Percentiles rank a stretch among this genome's conserved stretches.
phyloP scores from a whole-genome alignment of 495 filamentous ascomycete genomes.

The Penicillium odoratum region DNA sequence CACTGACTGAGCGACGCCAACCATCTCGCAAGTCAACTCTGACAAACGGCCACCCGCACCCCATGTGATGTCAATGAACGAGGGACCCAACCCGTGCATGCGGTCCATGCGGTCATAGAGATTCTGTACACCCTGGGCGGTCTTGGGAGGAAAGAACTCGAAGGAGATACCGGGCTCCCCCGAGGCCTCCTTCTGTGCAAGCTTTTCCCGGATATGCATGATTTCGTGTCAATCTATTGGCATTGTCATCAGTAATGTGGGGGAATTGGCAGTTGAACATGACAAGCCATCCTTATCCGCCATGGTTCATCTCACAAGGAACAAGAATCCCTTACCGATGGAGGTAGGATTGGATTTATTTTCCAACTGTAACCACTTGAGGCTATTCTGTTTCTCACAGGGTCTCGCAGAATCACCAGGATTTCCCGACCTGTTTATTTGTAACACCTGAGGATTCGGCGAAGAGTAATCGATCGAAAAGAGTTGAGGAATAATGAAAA shows the following conservation, averaged over 20 bases:
- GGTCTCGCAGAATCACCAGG: constrained; percentile 22
- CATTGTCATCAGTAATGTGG: constrained; percentile 11
- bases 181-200: constrained; percentile 75
- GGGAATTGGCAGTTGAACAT: neutral
- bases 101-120: constrained; percentile 99
- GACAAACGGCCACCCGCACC: constrained; percentile 91
- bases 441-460: constrained; percentile 7
- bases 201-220: constrained; percentile 92
- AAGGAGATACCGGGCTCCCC: constrained; percentile 90
- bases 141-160: constrained; percentile 99
- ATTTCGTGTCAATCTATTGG: constrained; percentile 24
- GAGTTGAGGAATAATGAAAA: neutral
- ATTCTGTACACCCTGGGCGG: constrained; percentile 95
- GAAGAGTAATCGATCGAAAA: constrained; percentile 2
- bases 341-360: neutral
- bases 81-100: constrained; percentile 91
- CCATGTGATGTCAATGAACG: constrained; percentile 99
- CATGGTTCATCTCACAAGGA: neutral
- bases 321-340: neutral
- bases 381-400: constrained; percentile 12
- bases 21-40: constrained; percentile 96
- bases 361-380: neutral
- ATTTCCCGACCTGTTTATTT: constrained; percentile 16
- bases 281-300: neutral
- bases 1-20: constrained; percentile 91